Evolutionary conservation across 106 monocot species (phyloP).

Genomic region (Xerophyta viscosa): DNA sequence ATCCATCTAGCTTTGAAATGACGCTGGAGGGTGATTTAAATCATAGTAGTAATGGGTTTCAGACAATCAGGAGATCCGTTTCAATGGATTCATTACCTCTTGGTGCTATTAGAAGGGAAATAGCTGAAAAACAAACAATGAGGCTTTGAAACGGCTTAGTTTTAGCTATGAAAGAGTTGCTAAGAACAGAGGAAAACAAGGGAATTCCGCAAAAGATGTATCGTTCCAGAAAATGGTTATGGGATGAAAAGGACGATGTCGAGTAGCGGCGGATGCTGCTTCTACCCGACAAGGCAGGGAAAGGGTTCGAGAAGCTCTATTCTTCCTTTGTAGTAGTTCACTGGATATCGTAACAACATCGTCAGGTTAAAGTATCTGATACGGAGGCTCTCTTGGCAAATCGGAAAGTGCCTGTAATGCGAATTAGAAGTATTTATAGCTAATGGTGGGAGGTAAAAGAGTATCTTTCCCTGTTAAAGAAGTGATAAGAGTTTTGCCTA

Average conservation of each 20-base stretch:
- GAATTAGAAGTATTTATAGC: too few species aligned
- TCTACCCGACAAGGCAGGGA: slow-evolving; percentile 25
- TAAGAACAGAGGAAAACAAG: slow-evolving; percentile 10
- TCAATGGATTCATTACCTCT: slow-evolving; percentile 36
- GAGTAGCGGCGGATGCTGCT: slow-evolving; percentile 18
- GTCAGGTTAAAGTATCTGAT: neutral
- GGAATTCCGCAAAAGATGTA: slow-evolving; percentile 3
- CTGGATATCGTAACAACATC: too few species aligned
- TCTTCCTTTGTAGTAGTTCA: slow-evolving; percentile 26
- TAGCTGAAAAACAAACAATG: slow-evolving; percentile 1
- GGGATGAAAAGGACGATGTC: slow-evolving; percentile 32
- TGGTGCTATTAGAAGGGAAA: slow-evolving; percentile 1
- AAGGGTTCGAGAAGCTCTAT: slow-evolving; percentile 10
- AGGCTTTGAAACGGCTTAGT: neutral
- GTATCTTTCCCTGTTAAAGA: too few species aligned
- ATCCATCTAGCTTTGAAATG: slow-evolving; percentile 4
- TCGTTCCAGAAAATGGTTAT: neutral
- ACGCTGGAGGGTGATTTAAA: neutral
- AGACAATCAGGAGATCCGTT: slow-evolving; percentile 37
- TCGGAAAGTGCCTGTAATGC: too few species aligned
- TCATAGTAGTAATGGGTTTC: too few species aligned
- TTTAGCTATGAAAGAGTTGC: neutral
- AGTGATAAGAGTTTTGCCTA: too few species aligned
- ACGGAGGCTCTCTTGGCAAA: too few species aligned
- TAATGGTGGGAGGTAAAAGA: too few species aligned